phyloP scores from a whole-genome alignment of 768 basidiomycete genomes.

The Tulasnella sp. region DNA sequence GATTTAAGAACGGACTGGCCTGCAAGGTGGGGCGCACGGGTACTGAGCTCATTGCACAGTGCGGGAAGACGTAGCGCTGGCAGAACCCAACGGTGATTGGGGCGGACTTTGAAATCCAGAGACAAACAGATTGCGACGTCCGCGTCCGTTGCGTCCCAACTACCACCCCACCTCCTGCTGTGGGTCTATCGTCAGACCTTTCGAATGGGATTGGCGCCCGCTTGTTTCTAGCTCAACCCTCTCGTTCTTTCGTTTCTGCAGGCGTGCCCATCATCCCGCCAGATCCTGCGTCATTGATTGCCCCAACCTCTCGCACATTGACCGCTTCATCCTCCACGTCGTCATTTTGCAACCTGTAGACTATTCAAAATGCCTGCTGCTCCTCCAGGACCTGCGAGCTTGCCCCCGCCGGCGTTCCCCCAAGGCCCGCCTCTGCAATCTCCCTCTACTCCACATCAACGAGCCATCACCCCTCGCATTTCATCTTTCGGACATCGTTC shows the following conservation, averaged over 20 bases:
- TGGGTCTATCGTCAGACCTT: not conserved
- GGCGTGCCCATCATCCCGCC: not conserved
- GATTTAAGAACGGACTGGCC: not conserved
- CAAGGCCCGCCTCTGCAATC: slow-evolving; percentile 14
- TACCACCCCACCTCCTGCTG: not conserved
- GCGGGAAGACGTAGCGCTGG: not conserved
- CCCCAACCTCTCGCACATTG: not conserved
- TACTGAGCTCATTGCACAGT: slow-evolving; percentile 8
- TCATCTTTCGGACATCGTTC: slow-evolving; percentile 18
- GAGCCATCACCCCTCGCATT: slow-evolving; percentile 7
- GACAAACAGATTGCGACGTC: not conserved
- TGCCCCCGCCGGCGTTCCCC: slow-evolving; percentile 18
- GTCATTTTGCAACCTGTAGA: too few species aligned
- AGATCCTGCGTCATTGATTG: not conserved
- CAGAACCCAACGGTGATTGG: not conserved
- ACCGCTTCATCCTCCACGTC: not conserved
- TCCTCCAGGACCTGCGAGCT: slow-evolving; percentile 3
- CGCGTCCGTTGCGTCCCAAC: not conserved
- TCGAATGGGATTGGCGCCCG: not conserved
- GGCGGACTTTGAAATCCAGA: not conserved
- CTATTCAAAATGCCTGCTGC: not conserved
- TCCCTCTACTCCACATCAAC: not conserved
- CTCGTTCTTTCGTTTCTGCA: not conserved
- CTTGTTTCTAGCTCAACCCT: not conserved
- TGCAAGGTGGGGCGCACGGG: not conserved